Evolutionary conservation across 23 red algal species (phyloP).

Genomic region (Agarophyton chilense): DNA sequence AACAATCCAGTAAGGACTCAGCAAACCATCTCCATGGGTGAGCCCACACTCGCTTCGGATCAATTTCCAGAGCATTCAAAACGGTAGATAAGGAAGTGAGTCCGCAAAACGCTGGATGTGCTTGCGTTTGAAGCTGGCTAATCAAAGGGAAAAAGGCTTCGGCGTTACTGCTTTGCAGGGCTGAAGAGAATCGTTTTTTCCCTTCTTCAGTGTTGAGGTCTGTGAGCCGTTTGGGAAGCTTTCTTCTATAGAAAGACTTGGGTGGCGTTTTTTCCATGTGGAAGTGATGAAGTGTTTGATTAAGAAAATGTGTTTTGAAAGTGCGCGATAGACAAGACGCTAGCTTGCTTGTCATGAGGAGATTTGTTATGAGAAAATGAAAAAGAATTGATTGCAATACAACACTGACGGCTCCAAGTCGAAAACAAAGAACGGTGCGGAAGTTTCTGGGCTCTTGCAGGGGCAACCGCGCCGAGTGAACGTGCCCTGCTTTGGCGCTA

Average conservation of each 20-base stretch:
- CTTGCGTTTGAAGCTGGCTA: slow-evolving; percentile 65
- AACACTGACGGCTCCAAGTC: neutral
- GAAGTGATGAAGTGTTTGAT: neutral
- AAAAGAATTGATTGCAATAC: neutral
- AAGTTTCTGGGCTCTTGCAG: neutral
- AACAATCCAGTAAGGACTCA: slow-evolving; percentile 81
- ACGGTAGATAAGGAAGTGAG: slow-evolving; percentile 71
- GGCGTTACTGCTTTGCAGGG: slow-evolving; percentile 18
- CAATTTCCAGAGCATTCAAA: slow-evolving; percentile 80
- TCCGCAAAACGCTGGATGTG: slow-evolving; percentile 79
- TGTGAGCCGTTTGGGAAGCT: slow-evolving; percentile 22
- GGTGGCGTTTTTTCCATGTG: neutral
- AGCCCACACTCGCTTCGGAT: slow-evolving; percentile 78
- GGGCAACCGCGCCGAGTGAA: too few relatives aligned
- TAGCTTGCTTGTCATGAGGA: too few relatives aligned
- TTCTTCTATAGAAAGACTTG: slow-evolving; percentile 67
- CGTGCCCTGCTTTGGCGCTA: too few relatives aligned
- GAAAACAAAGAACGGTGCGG: neutral
- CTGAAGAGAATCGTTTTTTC: slow-evolving; percentile 41
- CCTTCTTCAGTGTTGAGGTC: slow-evolving; percentile 53
- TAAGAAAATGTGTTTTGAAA: neutral
- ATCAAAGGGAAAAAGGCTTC: slow-evolving; percentile 78
- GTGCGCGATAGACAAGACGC: neutral
- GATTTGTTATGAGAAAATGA: too few relatives aligned
- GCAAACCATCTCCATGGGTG: slow-evolving; percentile 89